Conservation (phyloP, 2,329 filamentous ascomycete genomes). For the Penicillium sp. region DNA sequence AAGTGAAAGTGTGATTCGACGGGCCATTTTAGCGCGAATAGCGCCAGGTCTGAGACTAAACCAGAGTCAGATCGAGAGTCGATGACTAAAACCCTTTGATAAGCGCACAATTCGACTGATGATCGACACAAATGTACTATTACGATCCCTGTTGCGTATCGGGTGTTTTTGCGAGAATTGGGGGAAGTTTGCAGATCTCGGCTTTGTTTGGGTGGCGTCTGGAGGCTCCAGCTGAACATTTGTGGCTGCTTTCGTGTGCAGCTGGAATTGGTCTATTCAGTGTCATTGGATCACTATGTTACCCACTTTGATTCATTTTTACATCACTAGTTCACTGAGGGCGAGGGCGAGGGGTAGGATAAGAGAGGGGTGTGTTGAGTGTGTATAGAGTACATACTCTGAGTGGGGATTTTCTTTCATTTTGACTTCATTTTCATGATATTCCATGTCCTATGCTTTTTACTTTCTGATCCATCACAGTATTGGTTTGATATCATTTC, state of each 20-base stretch:
- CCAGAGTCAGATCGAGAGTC: not conserved
- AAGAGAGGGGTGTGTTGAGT: no score
- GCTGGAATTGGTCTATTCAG: constrained; percentile 7
- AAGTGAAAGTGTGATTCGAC: constrained; percentile 14
- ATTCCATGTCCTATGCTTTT: not conserved
- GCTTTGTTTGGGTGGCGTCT: constrained; percentile 11
- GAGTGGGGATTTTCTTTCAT: not conserved
- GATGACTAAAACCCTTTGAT: no score
- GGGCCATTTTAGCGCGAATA: constrained; percentile 9
- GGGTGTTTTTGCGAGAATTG: not conserved
- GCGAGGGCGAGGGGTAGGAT: not conserved
- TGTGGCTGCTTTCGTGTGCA: constrained; percentile 13
- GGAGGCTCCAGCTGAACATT: constrained; percentile 15
- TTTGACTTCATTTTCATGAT: not conserved
- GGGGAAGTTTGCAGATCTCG: constrained; percentile 8
- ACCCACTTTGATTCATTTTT: not conserved
- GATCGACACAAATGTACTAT: no score
- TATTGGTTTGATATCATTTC: not conserved
- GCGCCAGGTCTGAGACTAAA: not conserved
- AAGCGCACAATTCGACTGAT: no score
- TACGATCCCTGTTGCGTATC: not conserved
- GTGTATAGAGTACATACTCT: not conserved
- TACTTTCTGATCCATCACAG: not conserved
- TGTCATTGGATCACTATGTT: not conserved
- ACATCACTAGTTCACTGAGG: no score